phyloP scores from a whole-genome alignment of 2,329 filamentous ascomycete genomes.

The Ascochyta rabiei region DNA sequence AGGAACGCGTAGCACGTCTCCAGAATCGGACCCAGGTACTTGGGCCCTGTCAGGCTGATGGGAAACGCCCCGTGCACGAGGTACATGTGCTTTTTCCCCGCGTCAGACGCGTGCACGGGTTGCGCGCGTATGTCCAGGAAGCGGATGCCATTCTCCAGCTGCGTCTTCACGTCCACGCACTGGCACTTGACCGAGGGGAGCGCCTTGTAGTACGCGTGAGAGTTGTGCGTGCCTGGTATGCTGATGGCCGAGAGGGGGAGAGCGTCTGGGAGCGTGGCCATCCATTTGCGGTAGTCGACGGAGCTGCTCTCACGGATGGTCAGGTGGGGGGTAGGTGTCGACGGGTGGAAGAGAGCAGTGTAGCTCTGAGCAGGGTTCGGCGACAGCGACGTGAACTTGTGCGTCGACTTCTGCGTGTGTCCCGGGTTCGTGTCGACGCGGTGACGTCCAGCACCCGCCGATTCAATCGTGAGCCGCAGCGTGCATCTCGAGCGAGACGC shows the following conservation, averaged over 20 bases:
- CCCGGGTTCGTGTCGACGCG: slow-evolving; percentile 69
- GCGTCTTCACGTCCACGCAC: slow-evolving; percentile 74
- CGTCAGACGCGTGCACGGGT: slow-evolving; percentile 62
- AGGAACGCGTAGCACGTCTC: slow-evolving; percentile 76
- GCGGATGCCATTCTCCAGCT: slow-evolving; percentile 87
- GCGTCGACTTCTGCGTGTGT: slow-evolving; percentile 54
- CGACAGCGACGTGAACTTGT: slow-evolving; percentile 47
- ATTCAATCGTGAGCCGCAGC: slow-evolving; percentile 76
- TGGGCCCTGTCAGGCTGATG: slow-evolving; percentile 79
- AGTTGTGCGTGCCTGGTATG: slow-evolving; percentile 96
- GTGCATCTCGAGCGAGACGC: slow-evolving; percentile 57
- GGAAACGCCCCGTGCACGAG: slow-evolving; percentile 93
- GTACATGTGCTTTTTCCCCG: slow-evolving; percentile 68
- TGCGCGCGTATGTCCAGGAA: slow-evolving; percentile 93
- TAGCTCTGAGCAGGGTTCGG: slow-evolving; percentile 49
- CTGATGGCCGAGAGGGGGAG: slow-evolving; percentile 80
- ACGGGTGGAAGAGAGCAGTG: slow-evolving; percentile 52
- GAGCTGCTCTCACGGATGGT: slow-evolving; percentile 35
- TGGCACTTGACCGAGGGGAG: slow-evolving; percentile 94
- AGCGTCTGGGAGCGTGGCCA: slow-evolving; percentile 74
- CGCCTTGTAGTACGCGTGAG: slow-evolving; percentile 81
- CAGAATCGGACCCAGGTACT: slow-evolving; percentile 77
- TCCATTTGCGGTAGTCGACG: slow-evolving; percentile 76
- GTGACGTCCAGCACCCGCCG: slow-evolving; percentile 65
- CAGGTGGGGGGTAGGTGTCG: slow-evolving; percentile 50